Base-by-base conservation (phyloP, 768 basidiomycete genomes). In the Leccinum incarnatum region DNA sequence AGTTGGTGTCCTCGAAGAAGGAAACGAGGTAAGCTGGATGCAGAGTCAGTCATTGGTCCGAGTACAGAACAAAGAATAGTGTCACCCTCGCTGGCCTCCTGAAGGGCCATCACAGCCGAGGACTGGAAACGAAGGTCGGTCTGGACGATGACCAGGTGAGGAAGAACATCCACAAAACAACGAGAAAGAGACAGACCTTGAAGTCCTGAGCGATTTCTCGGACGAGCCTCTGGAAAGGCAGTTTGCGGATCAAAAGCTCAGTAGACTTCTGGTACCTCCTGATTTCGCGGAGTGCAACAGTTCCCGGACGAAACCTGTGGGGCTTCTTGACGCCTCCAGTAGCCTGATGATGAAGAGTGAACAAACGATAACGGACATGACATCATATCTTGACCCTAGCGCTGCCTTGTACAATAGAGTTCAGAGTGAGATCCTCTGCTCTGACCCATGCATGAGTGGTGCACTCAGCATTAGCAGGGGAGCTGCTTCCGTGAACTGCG, bases 251-350 rank as follows among this genome's bases (percentile, higher is more conserved):
- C 64, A 95, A 81, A 56, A 95, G 84, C 79, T 95, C 93, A 45
- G 93, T 95, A 34, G 91, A 91, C 79, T 93, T 94, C 75, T 95
- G 91, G 79, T 94, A 94, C 61, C 91, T 83, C 72, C 93, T 79
- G 70, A 94, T 94, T 82, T 94, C 92, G 78, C 93, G 91, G 69
- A 95, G 88, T 58, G 93, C 93, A 73, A 95, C 93, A 53, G 93
- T 95, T 76, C 93, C 87, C 10, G 87, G 87, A 70, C 87, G 79
- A 83, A 92, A 95, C 59, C 92, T 82, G 83, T 95, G 93, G 58
- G 93, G 92, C 83, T 94, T 95, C 88, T 95, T 95, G 62, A 95
- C 93, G 82, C 93, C 94, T 77, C 93, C 93, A 64, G 93, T 85
- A 56, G 80, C 75, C 59, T 76, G 72, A 36, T 4, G 74, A 77